Percentiles rank a stretch among this genome's conserved stretches.
These are phyloP conservation scores for Fragaria nilgerrensis DNA, from an alignment of 306 rosid species.

Conservation along the genomic window DNA sequence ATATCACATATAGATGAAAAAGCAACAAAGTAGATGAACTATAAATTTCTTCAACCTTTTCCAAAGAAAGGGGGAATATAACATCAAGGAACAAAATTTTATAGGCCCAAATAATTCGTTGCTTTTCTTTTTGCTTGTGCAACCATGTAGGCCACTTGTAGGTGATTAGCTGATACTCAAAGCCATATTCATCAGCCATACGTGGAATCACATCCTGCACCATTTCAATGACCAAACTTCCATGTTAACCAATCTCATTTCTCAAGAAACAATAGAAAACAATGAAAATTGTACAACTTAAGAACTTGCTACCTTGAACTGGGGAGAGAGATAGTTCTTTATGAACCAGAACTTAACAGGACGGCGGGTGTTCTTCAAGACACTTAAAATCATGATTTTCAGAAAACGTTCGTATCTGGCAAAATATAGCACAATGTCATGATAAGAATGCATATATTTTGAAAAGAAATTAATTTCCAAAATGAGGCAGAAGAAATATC, in stretches of 20 bases:
- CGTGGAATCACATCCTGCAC: conserved; percentile 81
- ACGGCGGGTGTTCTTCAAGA: conserved; percentile 84
- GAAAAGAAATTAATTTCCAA: not conserved
- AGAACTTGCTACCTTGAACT: conserved; percentile 70
- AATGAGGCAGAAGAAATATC: not conserved
- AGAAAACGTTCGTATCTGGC: conserved; percentile 91
- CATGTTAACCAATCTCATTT: conserved; percentile 20
- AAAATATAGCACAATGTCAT: conserved; percentile 21
- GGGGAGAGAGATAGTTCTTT: conserved; percentile 95
- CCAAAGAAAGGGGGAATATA: conserved; percentile 95
- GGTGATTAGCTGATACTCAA: conserved; percentile 80
- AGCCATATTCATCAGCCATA: conserved; percentile 94
- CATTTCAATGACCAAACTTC: conserved; percentile 22
- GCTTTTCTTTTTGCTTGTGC: conserved; percentile 98
- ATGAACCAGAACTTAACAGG: conserved; percentile 99
- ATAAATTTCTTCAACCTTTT: conserved; percentile 60
- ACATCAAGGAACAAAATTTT: conserved; percentile 97
- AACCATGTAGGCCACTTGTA: conserved; percentile 99
- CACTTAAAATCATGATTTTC: conserved; percentile 96
- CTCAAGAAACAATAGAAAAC: conserved; percentile 16
- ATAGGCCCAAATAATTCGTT: conserved; percentile 98
- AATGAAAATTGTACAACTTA: not conserved
- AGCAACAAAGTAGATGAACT: conserved; percentile 17
- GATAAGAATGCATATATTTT: not conserved
- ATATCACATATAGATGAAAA: conserved; percentile 24